A percentile compares a stretch with the other conserved stretches of the same genome.
phyloP scores from a whole-genome alignment of 805 yeast species.

The Komagataella mondaviorum region DNA sequence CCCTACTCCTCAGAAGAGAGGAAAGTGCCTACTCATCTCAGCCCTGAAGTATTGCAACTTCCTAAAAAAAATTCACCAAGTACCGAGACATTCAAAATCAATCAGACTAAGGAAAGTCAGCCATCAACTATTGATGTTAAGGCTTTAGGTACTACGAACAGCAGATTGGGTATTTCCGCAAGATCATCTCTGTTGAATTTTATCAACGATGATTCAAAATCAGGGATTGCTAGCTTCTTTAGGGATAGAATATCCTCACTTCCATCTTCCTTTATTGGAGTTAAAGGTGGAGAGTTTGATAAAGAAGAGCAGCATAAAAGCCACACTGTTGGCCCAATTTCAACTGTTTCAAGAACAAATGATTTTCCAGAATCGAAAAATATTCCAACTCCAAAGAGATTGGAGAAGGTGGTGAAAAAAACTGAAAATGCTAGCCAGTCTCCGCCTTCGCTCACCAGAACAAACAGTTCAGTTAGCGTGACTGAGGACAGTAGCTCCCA shows the following conservation, averaged over 20 bases:
- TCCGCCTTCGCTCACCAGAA: conserved; percentile 3
- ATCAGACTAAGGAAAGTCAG: not conserved
- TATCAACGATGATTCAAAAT: conserved; percentile 9
- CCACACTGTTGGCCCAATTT: not conserved
- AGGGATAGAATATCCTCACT: conserved; percentile 20
- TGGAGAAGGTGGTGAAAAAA: not conserved
- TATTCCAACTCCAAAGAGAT: not conserved
- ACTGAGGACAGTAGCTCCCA: conserved; percentile 6
- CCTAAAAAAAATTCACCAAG: not conserved
- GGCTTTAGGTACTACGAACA: conserved; percentile 20
- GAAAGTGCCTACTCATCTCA: not conserved
- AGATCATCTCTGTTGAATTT: conserved; percentile 22
- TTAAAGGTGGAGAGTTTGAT: not conserved
- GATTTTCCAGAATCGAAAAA: not conserved
- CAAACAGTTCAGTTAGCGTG: conserved; percentile 2
- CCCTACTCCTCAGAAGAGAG: not conserved
- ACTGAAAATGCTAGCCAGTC: conserved; percentile 2
- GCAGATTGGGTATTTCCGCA: conserved; percentile 23
- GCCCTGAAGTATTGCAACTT: not conserved
- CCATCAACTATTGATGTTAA: conserved; percentile 19
- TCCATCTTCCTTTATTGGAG: conserved; percentile 6
- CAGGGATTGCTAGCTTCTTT: conserved; percentile 11
- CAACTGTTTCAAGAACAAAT: not conserved
- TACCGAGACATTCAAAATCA: not conserved
- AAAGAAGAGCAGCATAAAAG: not conserved